Evolutionary conservation across 148 eudicot species (phyloP), one percentile per base, ranked within the genome.

Genomic region (Amaranthus cruentus): DNA sequence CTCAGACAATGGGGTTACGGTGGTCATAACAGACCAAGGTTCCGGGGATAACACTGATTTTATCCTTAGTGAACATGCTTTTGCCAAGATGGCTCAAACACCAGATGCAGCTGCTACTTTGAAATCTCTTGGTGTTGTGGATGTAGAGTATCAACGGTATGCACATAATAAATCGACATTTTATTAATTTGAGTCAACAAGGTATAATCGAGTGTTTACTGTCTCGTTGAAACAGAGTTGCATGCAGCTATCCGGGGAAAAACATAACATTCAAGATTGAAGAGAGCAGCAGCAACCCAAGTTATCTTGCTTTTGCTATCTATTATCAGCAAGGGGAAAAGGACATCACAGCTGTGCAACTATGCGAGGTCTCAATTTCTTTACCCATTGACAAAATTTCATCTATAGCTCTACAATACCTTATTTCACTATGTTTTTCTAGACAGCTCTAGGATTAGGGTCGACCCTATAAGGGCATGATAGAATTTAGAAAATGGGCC

Each of bases 341-440:
- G 47, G 97, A 91, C 65, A 86, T 91, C 54, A 91, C 90, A 11
- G 91, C 90, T 0, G 97, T 91, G 62, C 93, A 89, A 72, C 84
- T 91, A 52, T 91, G 97, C 66, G 91, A 91, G 97, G 93, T 89
- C 70, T 9, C 5, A 60, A 68, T 46, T 60, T 60, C 4, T 61
- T 15, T 11, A 62, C 46, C 60, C 6, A 66, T 4, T 48, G 4
- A 47, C 47, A 62, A 52, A 66, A 18, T 6, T 42, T 11, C 63
- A 66, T 48, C 11, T 13, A 74, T 47, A 66, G 38, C 43, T 28
- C 38, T 28, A 28, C 38, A 28, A 28, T 28, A 28, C 38, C 38
- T 54, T 74, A 57, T 71, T 64, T 54, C 6, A 56, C 47, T 15
- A 9, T n/a, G 46, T 21, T 0, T 28, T 28, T 28, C 38, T 28